Base-by-base conservation (phyloP, 345 rosid species). In the Erysimum cheiranthoides region DNA sequence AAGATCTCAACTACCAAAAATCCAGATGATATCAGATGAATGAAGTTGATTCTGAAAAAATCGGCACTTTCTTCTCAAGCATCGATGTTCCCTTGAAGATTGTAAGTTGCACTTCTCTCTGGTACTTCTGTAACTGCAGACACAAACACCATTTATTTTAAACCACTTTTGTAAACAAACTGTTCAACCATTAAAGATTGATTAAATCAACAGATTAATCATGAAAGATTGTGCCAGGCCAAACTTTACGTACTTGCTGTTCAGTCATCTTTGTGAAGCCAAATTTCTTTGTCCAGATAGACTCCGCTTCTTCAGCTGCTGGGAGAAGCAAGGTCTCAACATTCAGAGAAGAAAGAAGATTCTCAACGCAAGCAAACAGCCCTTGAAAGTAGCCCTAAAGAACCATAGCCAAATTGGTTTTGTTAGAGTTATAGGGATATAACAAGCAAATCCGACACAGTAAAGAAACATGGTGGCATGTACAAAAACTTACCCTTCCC, bases 281-380 rank as follows among this genome's bases (percentile, higher is more conserved):
- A 65, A 93, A 91, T 80, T 83, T 86, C 73, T 77, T 86, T 43
- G 90, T 91, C 98, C 98, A 93, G 71, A 93, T 93, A 43, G 89
- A 85, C 81, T 87, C 88, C 1, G 98, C 96, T 79, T 89, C 93
- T 73, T 89, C 93, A 45, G 97, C 93, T 35, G 97, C 97, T 35
- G 98, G 98, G 34, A 93, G 91, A 75, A 93, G 93, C 81, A 93
- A 70, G 78, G 84, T 87, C 80, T 82, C 85, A 77, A 91, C 96
- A 51, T 83, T 81, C 80, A 89, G 79, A 34, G 88, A 87, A 61
- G 76, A 71, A 61, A 93, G 84, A 47, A 93, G 78, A 68, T 70
- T 84, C 89, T 91, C 93, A 35, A 93, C 82, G 71, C 93, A 88
- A 6, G 83, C 85, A 80, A 88, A 93, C 61, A 91, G 73, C 68